These are phyloP conservation scores for Kuraishia borneana DNA, from an alignment of 805 yeast genomes.

Conservation along the genomic window DNA sequence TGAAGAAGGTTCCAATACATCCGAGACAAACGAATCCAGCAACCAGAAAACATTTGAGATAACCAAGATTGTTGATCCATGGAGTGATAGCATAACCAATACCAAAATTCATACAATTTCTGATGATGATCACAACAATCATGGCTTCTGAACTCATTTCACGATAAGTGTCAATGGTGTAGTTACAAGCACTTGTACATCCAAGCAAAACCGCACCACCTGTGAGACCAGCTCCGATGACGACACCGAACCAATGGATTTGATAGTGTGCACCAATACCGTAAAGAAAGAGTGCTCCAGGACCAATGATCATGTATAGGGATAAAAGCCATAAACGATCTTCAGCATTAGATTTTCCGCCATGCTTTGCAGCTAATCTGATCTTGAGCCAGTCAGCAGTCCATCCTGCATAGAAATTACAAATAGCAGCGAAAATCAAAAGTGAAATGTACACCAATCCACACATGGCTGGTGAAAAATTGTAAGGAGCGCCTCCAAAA, in stretches of 20 bases:
- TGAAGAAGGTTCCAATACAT: slow-evolving; percentile 31
- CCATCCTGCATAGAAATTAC: slow-evolving; percentile 36
- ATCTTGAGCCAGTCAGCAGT: slow-evolving; percentile 41
- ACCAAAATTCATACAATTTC: slow-evolving; percentile 50
- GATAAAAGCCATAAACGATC: slow-evolving; percentile 43
- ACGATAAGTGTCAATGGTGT: slow-evolving; percentile 44
- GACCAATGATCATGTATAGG: slow-evolving; percentile 36
- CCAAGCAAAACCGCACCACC: slow-evolving; percentile 49
- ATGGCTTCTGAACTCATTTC: slow-evolving; percentile 43
- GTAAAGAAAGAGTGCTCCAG: slow-evolving; percentile 45
- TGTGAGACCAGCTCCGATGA: slow-evolving; percentile 42
- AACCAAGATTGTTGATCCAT: slow-evolving; percentile 41
- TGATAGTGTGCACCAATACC: slow-evolving; percentile 52
- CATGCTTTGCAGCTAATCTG: slow-evolving; percentile 32
- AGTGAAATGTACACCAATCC: slow-evolving; percentile 48
- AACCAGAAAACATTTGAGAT: slow-evolving; percentile 44
- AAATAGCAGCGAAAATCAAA: slow-evolving; percentile 30
- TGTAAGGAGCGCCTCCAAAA: slow-evolving; percentile 35
- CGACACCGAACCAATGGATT: slow-evolving; percentile 43
- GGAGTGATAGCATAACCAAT: slow-evolving; percentile 50
- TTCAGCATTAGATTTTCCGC: slow-evolving; percentile 45
- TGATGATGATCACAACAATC: slow-evolving; percentile 41
- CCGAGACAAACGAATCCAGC: slow-evolving; percentile 41
- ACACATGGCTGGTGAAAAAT: slow-evolving; percentile 30
- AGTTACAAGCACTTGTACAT: slow-evolving; percentile 37